phyloP scores from a whole-genome alignment of 306 rosid genomes.

The Canavalia ensiformis region DNA sequence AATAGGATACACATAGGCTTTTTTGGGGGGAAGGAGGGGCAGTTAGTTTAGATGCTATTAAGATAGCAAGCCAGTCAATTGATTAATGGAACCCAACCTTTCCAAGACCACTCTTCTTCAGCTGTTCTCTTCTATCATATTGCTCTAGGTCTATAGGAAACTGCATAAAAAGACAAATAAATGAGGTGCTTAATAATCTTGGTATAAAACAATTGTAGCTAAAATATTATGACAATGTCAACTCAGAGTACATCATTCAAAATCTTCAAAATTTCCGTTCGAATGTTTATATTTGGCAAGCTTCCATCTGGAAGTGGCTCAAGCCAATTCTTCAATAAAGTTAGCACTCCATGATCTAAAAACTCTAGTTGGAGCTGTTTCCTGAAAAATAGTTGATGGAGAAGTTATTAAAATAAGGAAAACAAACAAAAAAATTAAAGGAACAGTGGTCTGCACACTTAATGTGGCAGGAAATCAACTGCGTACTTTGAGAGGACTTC shows the following conservation, averaged over 20 bases:
- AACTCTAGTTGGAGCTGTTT: constrained; percentile 94
- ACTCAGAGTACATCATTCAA: constrained; percentile 76
- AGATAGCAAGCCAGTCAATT: constrained; percentile 6
- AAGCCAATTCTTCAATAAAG: constrained; percentile 89
- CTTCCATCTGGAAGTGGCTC: constrained; percentile 99
- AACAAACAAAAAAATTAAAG: neutral
- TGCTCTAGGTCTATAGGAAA: constrained; percentile 92
- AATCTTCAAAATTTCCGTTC: constrained; percentile 84
- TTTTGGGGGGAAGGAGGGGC: neutral
- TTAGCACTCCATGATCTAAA: constrained; percentile 90
- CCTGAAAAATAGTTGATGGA: constrained; percentile 54
- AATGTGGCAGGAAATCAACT: constrained; percentile 30
- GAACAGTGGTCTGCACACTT: constrained; percentile 12
- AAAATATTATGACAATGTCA: constrained; percentile 31
- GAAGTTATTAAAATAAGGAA: neutral
- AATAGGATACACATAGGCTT: constrained; percentile 2
- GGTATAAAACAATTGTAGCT: constrained; percentile 14
- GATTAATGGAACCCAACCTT: constrained; percentile 63
- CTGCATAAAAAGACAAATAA: constrained; percentile 61
- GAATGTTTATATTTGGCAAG: constrained; percentile 87
- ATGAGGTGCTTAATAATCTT: constrained; percentile 41
- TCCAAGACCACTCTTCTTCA: constrained; percentile 97
- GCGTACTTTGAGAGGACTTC: constrained; percentile 95
- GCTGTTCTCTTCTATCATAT: constrained; percentile 90
- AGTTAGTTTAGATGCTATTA: neutral